Base-by-base conservation (phyloP, 208 protist species). In the Leishmania martiniquensis region DNA sequence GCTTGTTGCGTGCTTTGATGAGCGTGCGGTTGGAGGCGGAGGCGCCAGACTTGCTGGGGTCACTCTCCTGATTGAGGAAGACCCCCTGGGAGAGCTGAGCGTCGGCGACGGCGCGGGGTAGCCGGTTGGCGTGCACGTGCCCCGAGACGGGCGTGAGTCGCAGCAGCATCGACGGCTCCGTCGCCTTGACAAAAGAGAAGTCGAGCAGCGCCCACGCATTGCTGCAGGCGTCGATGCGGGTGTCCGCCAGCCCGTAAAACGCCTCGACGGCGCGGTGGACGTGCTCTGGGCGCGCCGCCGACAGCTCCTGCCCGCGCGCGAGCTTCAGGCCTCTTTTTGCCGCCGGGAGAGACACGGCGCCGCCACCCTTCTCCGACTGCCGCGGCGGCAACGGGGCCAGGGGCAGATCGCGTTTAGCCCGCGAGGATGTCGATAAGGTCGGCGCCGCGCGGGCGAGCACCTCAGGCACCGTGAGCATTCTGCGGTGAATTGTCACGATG, bases 1-100 rank as follows among this genome's bases (percentile, higher is more conserved):
- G 65, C 82, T 96, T 95, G 81, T 97, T 97, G 65, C 89, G 87
- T 17, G 93, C 93, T 81, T 95, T 95, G 79, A 97, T 91, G 62
- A 97, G 83, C 51, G 88, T 89, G 32, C 91, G 89, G 34, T 69
- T 77, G 4, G 79, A 73, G 44, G 63, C 77, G 37, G 75, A 42
- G 25, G 34, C 7, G 0, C 47, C 32, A 1, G 68, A 25, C 52
- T 85, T 80, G 32, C 80, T 77, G 17, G 89, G 88, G 75, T 97
- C 93, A 80, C 88, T 97, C 37, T 85, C 79, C 71, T 88, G 74
- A 71, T 92, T 94, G 15, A 95, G 74, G 70, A 94, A 97, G 17
- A 95, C 86, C 17, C 89, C 89, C 72, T 94, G 89, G 10, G 89
- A 83, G 15, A 93, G 77, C 6, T 86, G 85, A 6, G 91, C 80